These are phyloP conservation scores for Ophiostoma perfectum DNA, from an alignment of 2,329 filamentous ascomycete species.

Conservation along the genomic window DNA sequence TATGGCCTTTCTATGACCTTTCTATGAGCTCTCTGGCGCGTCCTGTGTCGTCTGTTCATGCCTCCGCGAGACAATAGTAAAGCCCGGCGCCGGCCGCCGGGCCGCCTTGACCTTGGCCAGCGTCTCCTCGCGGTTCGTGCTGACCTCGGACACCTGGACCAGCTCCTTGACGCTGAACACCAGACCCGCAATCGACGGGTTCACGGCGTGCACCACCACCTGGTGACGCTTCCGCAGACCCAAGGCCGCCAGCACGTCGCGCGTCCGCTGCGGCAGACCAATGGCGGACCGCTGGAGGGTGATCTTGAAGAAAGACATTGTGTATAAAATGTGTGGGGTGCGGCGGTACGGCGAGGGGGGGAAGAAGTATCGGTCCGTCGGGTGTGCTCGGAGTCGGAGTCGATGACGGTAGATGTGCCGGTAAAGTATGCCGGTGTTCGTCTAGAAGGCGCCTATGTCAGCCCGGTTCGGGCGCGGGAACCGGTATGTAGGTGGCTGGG, in stretches of 20 bases:
- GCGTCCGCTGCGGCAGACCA: slow-evolving; percentile 73
- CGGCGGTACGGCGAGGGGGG: background rate
- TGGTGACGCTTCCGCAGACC: slow-evolving; percentile 78
- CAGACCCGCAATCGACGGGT: slow-evolving; percentile 75
- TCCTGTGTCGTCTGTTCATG: slow-evolving; percentile 4
- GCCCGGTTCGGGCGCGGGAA: background rate
- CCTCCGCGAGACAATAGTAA: slow-evolving; percentile 33
- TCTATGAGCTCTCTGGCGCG: slow-evolving; percentile 10
- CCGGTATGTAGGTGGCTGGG: too few species aligned
- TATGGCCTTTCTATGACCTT: background rate
- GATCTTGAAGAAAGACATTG: slow-evolving; percentile 81
- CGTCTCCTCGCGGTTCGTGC: slow-evolving; percentile 53
- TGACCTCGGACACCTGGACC: slow-evolving; percentile 75
- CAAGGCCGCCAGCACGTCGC: slow-evolving; percentile 76
- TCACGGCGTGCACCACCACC: slow-evolving; percentile 85
- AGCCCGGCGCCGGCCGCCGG: slow-evolving; percentile 72
- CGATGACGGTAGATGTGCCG: too few species aligned
- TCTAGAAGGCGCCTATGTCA: background rate
- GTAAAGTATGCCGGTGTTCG: background rate
- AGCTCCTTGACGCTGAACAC: slow-evolving; percentile 93
- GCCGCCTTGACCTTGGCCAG: slow-evolving; percentile 63
- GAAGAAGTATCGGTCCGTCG: background rate
- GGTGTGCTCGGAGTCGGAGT: background rate
- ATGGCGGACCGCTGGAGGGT: slow-evolving; percentile 86
- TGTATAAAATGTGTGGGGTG: background rate